These are phyloP conservation scores for Sophora flavescens DNA, from an alignment of 306 rosid genomes.

Conservation along the genomic window DNA sequence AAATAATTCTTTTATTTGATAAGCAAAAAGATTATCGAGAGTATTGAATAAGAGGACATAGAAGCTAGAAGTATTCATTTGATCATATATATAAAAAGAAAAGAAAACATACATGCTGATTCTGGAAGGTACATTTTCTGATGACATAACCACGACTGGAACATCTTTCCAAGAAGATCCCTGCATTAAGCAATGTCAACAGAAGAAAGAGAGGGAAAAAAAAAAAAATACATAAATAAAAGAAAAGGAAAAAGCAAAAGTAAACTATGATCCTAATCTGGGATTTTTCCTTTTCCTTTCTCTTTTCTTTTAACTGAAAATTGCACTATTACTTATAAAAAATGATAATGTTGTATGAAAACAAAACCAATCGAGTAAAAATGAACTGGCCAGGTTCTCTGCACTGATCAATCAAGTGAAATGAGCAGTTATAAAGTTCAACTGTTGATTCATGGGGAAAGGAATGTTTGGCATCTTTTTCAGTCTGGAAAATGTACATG, in stretches of 20 bases:
- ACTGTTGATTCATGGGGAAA: slow-evolving; percentile 38
- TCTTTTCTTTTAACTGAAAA: slow-evolving; percentile 34
- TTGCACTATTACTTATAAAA: neutral
- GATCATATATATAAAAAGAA: neutral
- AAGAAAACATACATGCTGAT: slow-evolving; percentile 71
- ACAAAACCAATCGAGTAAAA: slow-evolving; percentile 8
- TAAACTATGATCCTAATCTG: slow-evolving; percentile 44
- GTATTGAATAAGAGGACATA: no score
- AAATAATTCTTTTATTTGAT: no score
- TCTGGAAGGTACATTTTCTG: slow-evolving; percentile 95
- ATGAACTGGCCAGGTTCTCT: neutral
- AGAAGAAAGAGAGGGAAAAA: slow-evolving; percentile 12
- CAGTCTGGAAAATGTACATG: neutral
- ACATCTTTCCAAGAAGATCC: slow-evolving; percentile 97
- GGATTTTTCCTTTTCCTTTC: slow-evolving; percentile 34
- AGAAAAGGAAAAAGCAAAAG: slow-evolving; percentile 38
- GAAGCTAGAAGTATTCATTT: no score
- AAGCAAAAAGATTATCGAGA: no score
- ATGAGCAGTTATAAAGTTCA: slow-evolving; percentile 10
- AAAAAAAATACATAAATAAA: slow-evolving; percentile 11
- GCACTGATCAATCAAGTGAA: slow-evolving; percentile 1
- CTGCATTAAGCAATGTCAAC: slow-evolving; percentile 57
- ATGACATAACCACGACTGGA: slow-evolving; percentile 95
- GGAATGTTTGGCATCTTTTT: slow-evolving; percentile 49
- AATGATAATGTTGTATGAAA: slow-evolving; percentile 18